A percentile compares a stretch with the other conserved stretches of the same genome.
Evolutionary conservation across 768 basidiomycete species (phyloP).

Genomic region (Suillus alpinus): DNA sequence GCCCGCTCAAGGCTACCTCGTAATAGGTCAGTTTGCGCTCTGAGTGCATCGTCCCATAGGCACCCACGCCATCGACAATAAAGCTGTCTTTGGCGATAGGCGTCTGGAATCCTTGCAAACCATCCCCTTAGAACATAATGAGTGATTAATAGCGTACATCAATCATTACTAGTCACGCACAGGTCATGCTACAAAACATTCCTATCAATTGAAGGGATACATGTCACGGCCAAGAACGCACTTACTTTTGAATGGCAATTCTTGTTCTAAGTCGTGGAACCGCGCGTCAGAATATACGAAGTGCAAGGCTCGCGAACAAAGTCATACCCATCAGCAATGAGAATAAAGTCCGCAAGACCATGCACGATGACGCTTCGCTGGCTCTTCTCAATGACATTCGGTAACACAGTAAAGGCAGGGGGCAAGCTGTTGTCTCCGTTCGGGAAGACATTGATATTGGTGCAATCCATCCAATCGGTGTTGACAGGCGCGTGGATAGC

Average conservation of each 20-base stretch:
- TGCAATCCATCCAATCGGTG: slow-evolving; percentile 64
- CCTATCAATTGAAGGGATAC: neutral
- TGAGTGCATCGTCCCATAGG: slow-evolving; percentile 59
- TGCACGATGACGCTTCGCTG: slow-evolving; percentile 66
- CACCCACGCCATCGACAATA: slow-evolving; percentile 69
- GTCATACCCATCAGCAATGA: slow-evolving; percentile 67
- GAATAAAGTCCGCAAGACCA: slow-evolving; percentile 68
- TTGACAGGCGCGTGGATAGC: slow-evolving; percentile 69
- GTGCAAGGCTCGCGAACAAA: neutral
- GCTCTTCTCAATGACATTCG: slow-evolving; percentile 75
- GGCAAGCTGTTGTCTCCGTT: slow-evolving; percentile 59
- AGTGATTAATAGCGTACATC: neutral
- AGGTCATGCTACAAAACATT: neutral
- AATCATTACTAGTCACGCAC: neutral
- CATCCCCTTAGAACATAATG: slow-evolving; percentile 2
- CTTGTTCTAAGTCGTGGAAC: slow-evolving; percentile 36
- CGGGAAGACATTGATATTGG: slow-evolving; percentile 57
- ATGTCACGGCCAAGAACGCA: neutral
- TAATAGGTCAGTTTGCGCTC: slow-evolving; percentile 68
- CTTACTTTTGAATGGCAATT: slow-evolving; percentile 25
- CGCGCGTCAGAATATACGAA: neutral
- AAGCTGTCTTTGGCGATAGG: slow-evolving; percentile 66
- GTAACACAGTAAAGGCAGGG: slow-evolving; percentile 61
- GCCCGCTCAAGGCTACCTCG: slow-evolving; percentile 67
- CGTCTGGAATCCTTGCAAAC: slow-evolving; percentile 67